Percentiles rank a stretch among this genome's conserved stretches.
Conservation (phyloP, 2,329 filamentous ascomycete genomes). For the Ceratocystis diversiconidia region DNA sequence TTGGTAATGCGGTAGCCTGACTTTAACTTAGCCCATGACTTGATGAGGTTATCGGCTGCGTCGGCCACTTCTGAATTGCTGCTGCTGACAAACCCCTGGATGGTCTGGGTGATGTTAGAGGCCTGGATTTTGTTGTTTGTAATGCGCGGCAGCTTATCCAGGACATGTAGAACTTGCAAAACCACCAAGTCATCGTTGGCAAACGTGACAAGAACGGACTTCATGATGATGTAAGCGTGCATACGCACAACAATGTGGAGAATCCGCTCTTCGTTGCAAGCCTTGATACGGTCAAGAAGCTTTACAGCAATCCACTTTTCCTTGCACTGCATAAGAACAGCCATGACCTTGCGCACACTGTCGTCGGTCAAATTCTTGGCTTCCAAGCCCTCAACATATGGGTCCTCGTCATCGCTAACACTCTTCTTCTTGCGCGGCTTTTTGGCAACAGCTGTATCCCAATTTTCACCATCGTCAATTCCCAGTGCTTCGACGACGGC, state of each 20-base stretch:
- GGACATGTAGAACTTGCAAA: constrained; percentile 75
- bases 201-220: constrained; percentile 72
- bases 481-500: constrained; percentile 88
- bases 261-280: constrained; percentile 73
- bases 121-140: constrained; percentile 96
- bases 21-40: constrained; percentile 80
- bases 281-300: constrained; percentile 74
- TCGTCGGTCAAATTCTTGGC: constrained; percentile 65
- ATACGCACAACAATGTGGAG: constrained; percentile 82
- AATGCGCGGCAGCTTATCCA: constrained; percentile 75
- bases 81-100: constrained; percentile 52
- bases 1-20: constrained; percentile 85
- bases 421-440: constrained; percentile 85
- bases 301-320: constrained; percentile 99
- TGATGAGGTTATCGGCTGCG: constrained; percentile 56
- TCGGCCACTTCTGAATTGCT: constrained; percentile 62
- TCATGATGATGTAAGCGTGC: constrained; percentile 93
- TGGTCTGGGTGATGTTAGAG: constrained; percentile 78
- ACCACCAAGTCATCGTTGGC: constrained; percentile 81
- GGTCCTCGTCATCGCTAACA: constrained; percentile 84
- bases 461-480: constrained; percentile 81
- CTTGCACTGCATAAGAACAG: constrained; percentile 90
- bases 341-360: constrained; percentile 88
- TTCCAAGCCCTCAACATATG: constrained; percentile 83
- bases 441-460: constrained; percentile 82